Evolutionary conservation across 73 alveolate genomes (phyloP).

Genomic region (Tetrahymena thermophila): DNA sequence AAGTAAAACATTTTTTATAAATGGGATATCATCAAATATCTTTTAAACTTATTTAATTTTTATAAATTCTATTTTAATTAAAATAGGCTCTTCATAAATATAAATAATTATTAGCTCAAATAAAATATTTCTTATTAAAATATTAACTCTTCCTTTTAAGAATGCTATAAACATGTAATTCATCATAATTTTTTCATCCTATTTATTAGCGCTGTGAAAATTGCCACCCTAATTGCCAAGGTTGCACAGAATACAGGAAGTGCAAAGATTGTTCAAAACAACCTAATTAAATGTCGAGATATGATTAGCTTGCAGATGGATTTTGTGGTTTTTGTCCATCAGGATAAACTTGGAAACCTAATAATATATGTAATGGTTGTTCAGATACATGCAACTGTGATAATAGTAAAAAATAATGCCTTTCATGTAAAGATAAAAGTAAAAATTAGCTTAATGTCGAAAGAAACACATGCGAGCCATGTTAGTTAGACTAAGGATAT

Average conservation of each 20-base stretch:
- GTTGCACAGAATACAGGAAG: background rate
- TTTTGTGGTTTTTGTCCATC: background rate
- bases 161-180: background rate
- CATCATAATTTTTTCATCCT: background rate
- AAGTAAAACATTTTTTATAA: too few relatives aligned
- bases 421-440: background rate
- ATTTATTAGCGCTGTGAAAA: background rate
- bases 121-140: background rate
- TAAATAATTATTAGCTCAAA: too few relatives aligned
- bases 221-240: background rate
- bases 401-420: background rate
- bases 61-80: too few relatives aligned
- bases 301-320: background rate
- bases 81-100: too few relatives aligned
- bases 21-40: too few relatives aligned
- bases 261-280: background rate
- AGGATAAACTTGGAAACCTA: background rate
- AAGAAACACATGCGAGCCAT: background rate
- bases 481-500: background rate
- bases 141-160: background rate
- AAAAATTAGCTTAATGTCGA: background rate
- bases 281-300: background rate
- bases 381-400: background rate
- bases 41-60: too few relatives aligned
- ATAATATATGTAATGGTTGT: background rate